These are phyloP conservation scores for Neocucurbitaria cava DNA, from an alignment of 2,329 filamentous ascomycete genomes.

Conservation along the genomic window DNA sequence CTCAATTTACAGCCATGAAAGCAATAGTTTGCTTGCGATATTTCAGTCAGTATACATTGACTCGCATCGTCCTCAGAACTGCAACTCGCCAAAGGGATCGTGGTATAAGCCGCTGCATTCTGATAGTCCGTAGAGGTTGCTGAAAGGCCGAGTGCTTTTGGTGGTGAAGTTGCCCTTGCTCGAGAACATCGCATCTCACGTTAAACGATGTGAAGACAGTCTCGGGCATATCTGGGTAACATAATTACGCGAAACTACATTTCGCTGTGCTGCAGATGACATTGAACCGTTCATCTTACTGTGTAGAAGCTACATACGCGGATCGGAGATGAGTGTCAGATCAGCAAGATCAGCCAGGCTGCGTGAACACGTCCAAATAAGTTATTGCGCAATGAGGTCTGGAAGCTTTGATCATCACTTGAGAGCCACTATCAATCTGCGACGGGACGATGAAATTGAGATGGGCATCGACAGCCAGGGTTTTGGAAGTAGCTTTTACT, in stretches of 20 bases:
- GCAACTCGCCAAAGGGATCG: background rate
- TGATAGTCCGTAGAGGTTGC: background rate
- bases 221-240: no score
- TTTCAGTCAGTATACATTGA: background rate
- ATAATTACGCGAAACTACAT: no score
- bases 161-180: background rate
- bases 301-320: no score
- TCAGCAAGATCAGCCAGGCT: no score
- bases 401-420: slow-evolving; percentile 6
- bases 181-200: background rate
- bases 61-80: background rate
- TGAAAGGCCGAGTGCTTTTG: background rate
- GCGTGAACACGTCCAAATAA: background rate
- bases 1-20: no score
- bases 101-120: background rate
- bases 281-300: no score
- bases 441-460: slow-evolving; percentile 8
- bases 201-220: background rate
- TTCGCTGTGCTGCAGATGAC: no score
- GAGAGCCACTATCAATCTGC: background rate
- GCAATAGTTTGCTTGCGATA: background rate
- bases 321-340: no score
- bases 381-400: background rate
- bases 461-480: slow-evolving; percentile 4
- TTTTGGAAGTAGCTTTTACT: background rate